phyloP scores from a whole-genome alignment of 2,329 filamentous ascomycete genomes.

The Diplocarpon rosae region DNA sequence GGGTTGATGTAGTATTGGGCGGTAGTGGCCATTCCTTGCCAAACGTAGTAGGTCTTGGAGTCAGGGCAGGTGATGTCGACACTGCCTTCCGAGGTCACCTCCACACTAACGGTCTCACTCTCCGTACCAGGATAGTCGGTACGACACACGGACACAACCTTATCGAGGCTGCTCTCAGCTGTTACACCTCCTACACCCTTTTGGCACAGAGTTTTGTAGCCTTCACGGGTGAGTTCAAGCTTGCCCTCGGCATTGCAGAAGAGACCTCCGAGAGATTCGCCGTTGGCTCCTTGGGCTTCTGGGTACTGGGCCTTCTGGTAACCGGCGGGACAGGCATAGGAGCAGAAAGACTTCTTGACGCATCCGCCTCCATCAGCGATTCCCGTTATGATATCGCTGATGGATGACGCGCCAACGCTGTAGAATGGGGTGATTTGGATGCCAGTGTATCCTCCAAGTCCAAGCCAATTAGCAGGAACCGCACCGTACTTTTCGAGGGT shows the following conservation, averaged over 20 bases:
- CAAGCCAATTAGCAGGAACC: conserved; percentile 55
- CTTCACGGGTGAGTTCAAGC: conserved; percentile 63
- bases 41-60: conserved; percentile 62
- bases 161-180: conserved; percentile 62
- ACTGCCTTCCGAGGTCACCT: conserved; percentile 46
- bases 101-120: conserved; percentile 70
- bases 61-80: conserved; percentile 65
- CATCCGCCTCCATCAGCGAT: conserved; percentile 52
- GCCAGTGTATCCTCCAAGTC: conserved; percentile 66
- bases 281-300: conserved; percentile 59
- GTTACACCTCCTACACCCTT: conserved; percentile 54
- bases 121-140: conserved; percentile 95
- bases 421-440: conserved; percentile 55
- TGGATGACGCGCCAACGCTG: conserved; percentile 37
- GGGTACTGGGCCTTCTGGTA: conserved; percentile 94
- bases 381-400: conserved; percentile 56
- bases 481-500: conserved; percentile 62
- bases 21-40: conserved; percentile 64
- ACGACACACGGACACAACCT: conserved; percentile 69
- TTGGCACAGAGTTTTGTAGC: conserved; percentile 63
- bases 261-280: conserved; percentile 81
- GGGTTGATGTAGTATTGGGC: conserved; percentile 98
- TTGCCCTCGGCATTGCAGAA: conserved; percentile 64
- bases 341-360: conserved; percentile 61
- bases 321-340: conserved; percentile 83